A percentile compares a stretch with the other conserved stretches of the same genome.
phyloP scores from a whole-genome alignment of 192 early-diverging fungal genomes.

The Backusella parvicylindrica region DNA sequence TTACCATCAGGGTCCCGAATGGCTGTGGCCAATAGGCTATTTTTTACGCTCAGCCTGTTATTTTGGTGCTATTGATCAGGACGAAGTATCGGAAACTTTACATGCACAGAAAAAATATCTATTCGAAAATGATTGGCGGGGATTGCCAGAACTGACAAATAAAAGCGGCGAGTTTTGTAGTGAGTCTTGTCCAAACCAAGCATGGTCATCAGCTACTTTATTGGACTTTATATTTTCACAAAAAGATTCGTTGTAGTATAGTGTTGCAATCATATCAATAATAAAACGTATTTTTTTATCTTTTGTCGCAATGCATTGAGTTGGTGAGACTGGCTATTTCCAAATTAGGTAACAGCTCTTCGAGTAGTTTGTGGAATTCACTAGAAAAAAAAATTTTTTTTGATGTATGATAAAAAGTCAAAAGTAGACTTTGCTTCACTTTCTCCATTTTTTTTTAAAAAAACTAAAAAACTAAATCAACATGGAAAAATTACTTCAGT shows the following conservation, averaged over 20 bases:
- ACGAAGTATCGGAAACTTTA: constrained; percentile 62
- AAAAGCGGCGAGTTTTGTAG: constrained; percentile 70
- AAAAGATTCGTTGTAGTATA: neutral
- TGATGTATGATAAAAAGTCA: neutral
- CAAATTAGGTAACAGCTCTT: neutral
- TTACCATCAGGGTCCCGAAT: constrained; percentile 97
- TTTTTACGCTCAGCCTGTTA: constrained; percentile 82
- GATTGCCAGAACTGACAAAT: constrained; percentile 95
- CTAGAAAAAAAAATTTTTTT: neutral
- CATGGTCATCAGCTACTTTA: constrained; percentile 81
- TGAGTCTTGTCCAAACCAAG: constrained; percentile 91
- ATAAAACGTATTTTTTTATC: no score
- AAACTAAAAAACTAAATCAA: neutral
- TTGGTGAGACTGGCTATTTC: neutral
- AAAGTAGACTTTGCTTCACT: neutral
- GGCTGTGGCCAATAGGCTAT: constrained; percentile 93
- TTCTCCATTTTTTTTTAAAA: neutral
- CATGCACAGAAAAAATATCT: constrained; percentile 77
- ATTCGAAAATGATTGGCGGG: constrained; percentile 69
- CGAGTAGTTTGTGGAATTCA: neutral
- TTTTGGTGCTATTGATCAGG: constrained; percentile 50
- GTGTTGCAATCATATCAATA: no score
- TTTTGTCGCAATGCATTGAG: neutral
- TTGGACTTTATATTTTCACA: constrained; percentile 50
- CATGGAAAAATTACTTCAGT: constrained; percentile 80